These are phyloP conservation scores for Rhodotorula graminis DNA, from an alignment of 768 basidiomycete species.

Conservation along the genomic window DNA sequence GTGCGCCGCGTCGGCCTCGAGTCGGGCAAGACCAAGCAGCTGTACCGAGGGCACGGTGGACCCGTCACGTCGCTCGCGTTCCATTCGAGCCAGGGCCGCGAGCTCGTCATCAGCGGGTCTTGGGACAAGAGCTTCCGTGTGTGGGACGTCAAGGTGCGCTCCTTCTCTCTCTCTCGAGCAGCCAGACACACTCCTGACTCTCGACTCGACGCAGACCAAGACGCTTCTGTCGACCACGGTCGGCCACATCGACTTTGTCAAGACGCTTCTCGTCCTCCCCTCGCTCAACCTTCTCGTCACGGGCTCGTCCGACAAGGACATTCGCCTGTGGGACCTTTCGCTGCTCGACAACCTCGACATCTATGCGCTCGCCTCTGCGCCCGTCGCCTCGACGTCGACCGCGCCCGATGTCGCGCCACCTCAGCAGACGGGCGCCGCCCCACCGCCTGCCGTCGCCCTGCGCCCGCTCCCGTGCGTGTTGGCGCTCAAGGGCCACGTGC, in stretches of 20 bases:
- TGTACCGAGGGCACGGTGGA: slow-evolving; percentile 77
- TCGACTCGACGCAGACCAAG: slow-evolving; percentile 56
- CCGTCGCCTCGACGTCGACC: neutral
- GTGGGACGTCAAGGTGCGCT: slow-evolving; percentile 69
- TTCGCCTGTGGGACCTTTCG: slow-evolving; percentile 71
- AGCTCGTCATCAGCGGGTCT: slow-evolving; percentile 75
- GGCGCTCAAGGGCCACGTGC: slow-evolving; percentile 74
- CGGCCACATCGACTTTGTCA: slow-evolving; percentile 88
- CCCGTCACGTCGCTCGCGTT: slow-evolving; percentile 83
- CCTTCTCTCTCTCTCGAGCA: neutral
- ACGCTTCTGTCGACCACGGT: slow-evolving; percentile 60
- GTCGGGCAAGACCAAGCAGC: slow-evolving; percentile 72
- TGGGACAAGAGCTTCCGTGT: slow-evolving; percentile 95
- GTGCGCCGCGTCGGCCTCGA: slow-evolving; percentile 45
- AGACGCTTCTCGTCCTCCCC: slow-evolving; percentile 69
- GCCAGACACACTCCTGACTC: neutral
- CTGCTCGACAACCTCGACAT: slow-evolving; percentile 43
- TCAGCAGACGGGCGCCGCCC: slow-evolving; percentile 17
- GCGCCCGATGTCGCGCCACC: too few relatives aligned
- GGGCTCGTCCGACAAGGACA: slow-evolving; percentile 80
- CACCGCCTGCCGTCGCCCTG: slow-evolving; percentile 2
- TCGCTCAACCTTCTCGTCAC: slow-evolving; percentile 66
- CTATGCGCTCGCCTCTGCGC: slow-evolving; percentile 45
- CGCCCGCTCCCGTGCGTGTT: slow-evolving; percentile 52
- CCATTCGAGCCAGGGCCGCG: slow-evolving; percentile 47